These are phyloP conservation scores for Amylocystis lapponica DNA, from an alignment of 768 basidiomycete genomes.

Conservation along the genomic window DNA sequence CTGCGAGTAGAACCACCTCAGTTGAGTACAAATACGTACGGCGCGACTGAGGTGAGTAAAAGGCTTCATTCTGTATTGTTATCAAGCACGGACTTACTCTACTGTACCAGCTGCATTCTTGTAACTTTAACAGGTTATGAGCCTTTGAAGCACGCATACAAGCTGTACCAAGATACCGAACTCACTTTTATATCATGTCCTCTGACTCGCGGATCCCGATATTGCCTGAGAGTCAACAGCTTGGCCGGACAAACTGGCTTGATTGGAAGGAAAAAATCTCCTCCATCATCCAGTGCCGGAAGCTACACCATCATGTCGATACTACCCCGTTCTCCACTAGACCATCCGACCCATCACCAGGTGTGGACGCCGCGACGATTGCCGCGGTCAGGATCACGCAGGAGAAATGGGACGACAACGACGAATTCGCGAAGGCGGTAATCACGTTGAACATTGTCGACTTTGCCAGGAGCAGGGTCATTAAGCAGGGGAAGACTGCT, in stretches of 20 bases:
- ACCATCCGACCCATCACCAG: background rate
- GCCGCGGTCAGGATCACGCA: background rate
- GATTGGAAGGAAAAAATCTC: background rate
- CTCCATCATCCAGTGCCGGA: background rate
- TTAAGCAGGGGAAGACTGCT: too few relatives aligned
- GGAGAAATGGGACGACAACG: background rate
- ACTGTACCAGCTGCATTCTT: too few relatives aligned
- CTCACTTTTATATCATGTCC: background rate
- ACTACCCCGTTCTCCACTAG: background rate
- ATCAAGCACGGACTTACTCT: too few relatives aligned
- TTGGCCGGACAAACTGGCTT: background rate
- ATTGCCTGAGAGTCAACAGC: background rate
- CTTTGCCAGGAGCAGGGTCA: too few relatives aligned
- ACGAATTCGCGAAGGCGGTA: background rate
- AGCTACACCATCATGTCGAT: background rate
- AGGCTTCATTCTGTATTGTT: too few relatives aligned
- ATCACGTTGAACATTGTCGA: too few relatives aligned
- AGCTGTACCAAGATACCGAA: background rate
- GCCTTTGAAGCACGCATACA: background rate
- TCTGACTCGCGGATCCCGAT: background rate
- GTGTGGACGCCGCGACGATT: background rate
- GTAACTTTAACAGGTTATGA: background rate
- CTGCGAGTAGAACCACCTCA: too few relatives aligned
- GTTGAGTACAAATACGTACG: too few relatives aligned
- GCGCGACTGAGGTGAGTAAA: too few relatives aligned